phyloP scores from a whole-genome alignment of 176 grass and related monocot species.

The Lolium perenne region DNA sequence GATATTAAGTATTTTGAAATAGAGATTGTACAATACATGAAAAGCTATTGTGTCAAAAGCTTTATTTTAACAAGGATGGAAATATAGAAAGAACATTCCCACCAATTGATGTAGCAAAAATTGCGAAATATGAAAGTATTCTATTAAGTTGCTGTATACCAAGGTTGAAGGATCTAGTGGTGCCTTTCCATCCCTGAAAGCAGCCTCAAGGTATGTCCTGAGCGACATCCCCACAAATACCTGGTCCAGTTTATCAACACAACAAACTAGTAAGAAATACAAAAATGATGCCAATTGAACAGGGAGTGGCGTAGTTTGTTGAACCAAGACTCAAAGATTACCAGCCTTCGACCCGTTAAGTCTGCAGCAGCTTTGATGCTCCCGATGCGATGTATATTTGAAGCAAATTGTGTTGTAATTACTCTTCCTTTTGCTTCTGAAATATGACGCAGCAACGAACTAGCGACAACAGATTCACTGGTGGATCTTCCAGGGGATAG shows the following conservation, averaged over 20 bases:
- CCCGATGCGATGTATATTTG: conserved; percentile 98
- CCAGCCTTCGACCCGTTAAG: conserved; percentile 89
- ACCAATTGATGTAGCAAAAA: conserved; percentile 16
- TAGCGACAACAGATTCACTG: conserved; percentile 91
- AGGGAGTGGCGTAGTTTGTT: not conserved
- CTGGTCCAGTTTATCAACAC: conserved; percentile 61
- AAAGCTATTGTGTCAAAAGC: not conserved
- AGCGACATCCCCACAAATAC: conserved; percentile 99
- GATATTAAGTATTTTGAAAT: not conserved
- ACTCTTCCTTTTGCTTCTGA: conserved; percentile 98
- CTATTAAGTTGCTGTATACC: conserved; percentile 59
- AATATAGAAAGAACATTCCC: conserved; percentile 12
- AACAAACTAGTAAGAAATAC: conserved; percentile 28
- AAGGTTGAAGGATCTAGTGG: conserved; percentile 99
- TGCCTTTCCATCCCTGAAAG: conserved; percentile 99
- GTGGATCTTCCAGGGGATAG: conserved; percentile 97
- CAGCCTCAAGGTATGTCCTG: conserved; percentile 96
- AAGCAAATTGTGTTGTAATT: conserved; percentile 97
- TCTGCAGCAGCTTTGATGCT: conserved; percentile 99
- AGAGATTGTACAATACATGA: not conserved
- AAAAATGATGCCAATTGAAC: conserved; percentile 35
- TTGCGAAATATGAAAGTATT: conserved; percentile 2
- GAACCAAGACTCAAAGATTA: conserved; percentile 44
- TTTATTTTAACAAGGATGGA: not conserved
- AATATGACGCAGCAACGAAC: conserved; percentile 76